Conservation (phyloP, 2,329 filamentous ascomycete genomes). For the Myriosclerotinia scirpicola region DNA sequence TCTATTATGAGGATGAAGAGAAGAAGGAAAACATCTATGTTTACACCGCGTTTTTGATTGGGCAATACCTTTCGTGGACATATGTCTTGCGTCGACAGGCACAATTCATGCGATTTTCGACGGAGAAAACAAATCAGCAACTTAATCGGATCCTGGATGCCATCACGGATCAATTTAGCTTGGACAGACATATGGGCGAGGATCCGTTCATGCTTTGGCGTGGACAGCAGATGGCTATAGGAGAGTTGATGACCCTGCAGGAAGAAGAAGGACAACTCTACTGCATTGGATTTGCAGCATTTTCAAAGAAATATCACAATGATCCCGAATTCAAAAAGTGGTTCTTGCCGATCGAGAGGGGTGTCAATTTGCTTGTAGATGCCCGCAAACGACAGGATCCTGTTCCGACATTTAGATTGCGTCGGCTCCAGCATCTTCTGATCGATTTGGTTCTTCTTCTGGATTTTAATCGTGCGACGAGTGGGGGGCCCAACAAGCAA, state of each 20-base stretch:
- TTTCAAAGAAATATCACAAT: conserved; percentile 27
- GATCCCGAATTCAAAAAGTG: conserved; percentile 29
- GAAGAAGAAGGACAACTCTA: conserved; percentile 32
- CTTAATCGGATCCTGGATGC: conserved; percentile 29
- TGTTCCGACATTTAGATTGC: conserved; percentile 28
- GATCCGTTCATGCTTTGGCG: conserved; percentile 37
- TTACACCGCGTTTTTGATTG: conserved; percentile 35
- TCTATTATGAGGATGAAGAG: conserved; percentile 26
- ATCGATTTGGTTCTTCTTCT: conserved; percentile 32
- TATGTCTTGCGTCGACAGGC: conserved; percentile 35
- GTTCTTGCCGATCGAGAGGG: conserved; percentile 30
- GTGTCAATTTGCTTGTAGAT: conserved; percentile 26
- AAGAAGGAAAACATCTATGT: conserved; percentile 32
- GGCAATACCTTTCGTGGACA: conserved; percentile 36
- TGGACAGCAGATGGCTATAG: conserved; percentile 37
- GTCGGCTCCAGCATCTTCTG: conserved; percentile 31
- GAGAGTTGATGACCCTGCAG: conserved; percentile 34
- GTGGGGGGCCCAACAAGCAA: conserved; percentile 11
- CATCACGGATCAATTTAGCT: conserved; percentile 30
- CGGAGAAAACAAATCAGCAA: conserved; percentile 32
- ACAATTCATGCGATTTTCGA: conserved; percentile 35
- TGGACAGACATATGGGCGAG: conserved; percentile 26
- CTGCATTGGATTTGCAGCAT: conserved; percentile 34
- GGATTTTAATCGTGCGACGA: conserved; percentile 24
- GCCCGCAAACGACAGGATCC: conserved; percentile 21